A percentile compares a stretch with the other conserved stretches of the same genome.
These are phyloP conservation scores for Dothiorella sarmentorum DNA, from an alignment of 2,329 filamentous ascomycete genomes.

Conservation along the genomic window DNA sequence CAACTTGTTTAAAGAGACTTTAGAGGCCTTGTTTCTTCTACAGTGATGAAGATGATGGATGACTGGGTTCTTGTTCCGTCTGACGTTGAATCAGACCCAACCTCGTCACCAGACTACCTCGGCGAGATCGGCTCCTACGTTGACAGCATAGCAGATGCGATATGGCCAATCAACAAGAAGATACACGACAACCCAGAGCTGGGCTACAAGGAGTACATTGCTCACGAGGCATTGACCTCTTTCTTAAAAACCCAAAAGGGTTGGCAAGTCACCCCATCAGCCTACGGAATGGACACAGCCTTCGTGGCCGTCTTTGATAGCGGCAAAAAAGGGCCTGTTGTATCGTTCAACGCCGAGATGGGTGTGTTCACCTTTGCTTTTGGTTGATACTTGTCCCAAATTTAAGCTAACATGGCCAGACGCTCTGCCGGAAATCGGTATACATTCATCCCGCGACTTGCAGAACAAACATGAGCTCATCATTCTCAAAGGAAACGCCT, in stretches of 20 bases:
- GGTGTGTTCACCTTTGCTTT: conserved; percentile 18
- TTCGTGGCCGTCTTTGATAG: conserved; percentile 52
- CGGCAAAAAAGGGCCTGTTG: conserved; percentile 44
- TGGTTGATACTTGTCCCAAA: too few relatives aligned
- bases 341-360: conserved; percentile 45
- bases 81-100: not conserved
- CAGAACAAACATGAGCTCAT: too few relatives aligned
- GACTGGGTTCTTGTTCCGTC: conserved; percentile 10
- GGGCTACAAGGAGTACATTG: conserved; percentile 47
- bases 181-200: conserved; percentile 54
- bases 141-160: conserved; percentile 36
- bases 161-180: conserved; percentile 49
- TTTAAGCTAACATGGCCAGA: conserved; percentile 27
- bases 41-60: not conserved
- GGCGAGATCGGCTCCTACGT: conserved; percentile 39
- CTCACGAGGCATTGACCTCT: conserved; percentile 49
- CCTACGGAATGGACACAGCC: conserved; percentile 52
- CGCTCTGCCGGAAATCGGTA: conserved; percentile 39
- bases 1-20: too few relatives aligned
- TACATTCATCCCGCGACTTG: too few relatives aligned
- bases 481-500: too few relatives aligned
- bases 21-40: too few relatives aligned
- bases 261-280: conserved; percentile 52
- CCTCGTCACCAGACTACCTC: conserved; percentile 13
- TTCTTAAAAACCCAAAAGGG: conserved; percentile 44